phyloP scores from a whole-genome alignment of 371 early-diverging fungal species.

The Mucor plumbeus region DNA sequence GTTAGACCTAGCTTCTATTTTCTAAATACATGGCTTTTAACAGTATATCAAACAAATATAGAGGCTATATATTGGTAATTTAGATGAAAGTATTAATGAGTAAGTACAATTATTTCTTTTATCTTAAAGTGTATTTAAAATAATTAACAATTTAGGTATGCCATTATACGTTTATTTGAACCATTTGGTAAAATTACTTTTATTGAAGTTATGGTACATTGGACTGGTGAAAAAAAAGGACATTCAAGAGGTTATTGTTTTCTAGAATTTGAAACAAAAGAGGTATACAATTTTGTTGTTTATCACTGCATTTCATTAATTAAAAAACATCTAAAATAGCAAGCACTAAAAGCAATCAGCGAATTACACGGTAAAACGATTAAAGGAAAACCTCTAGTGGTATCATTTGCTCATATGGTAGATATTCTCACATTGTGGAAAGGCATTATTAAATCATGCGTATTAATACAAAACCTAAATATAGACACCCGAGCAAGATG shows the following conservation, averaged over 20 bases:
- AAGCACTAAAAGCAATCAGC: conserved; percentile 60
- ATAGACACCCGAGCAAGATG: conserved; percentile 39
- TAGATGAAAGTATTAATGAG: conserved; percentile 67
- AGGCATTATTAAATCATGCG: not conserved
- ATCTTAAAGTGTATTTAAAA: not conserved
- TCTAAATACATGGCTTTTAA: not conserved
- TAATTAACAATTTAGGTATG: conserved; percentile 45
- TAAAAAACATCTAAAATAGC: conserved; percentile 24
- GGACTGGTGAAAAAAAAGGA: conserved; percentile 65
- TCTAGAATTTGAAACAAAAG: conserved; percentile 61
- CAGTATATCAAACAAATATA: not conserved
- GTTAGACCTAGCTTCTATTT: not conserved
- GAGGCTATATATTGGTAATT: conserved; percentile 67
- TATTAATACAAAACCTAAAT: not conserved
- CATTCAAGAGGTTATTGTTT: conserved; percentile 71
- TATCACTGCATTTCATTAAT: not conserved
- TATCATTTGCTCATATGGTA: conserved; percentile 66
- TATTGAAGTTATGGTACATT: conserved; percentile 67
- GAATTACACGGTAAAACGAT: conserved; percentile 58
- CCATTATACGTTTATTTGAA: conserved; percentile 66
- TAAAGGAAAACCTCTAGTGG: conserved; percentile 55
- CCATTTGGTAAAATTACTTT: conserved; percentile 72
- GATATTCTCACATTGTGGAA: conserved; percentile 6
- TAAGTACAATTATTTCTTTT: conserved; percentile 27
- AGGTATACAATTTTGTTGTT: conserved; percentile 30